Evolutionary conservation across 2,329 filamentous ascomycete species (phyloP).

Genomic region (Thielaviopsis musarum): DNA sequence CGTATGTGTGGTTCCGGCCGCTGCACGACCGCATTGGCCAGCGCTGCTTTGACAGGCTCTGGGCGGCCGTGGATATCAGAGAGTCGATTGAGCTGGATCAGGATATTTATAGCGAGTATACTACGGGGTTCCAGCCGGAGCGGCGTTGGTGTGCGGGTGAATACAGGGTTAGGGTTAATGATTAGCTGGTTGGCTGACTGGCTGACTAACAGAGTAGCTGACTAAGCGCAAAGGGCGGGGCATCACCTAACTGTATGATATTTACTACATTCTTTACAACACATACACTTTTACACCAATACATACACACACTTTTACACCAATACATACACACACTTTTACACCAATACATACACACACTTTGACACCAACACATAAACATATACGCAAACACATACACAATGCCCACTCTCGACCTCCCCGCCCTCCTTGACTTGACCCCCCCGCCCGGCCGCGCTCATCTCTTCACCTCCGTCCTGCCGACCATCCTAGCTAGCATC

Average conservation of each 20-base stretch:
- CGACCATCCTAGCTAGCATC: constrained; percentile 29
- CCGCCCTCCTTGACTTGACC: constrained; percentile 15
- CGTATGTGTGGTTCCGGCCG: constrained; percentile 10
- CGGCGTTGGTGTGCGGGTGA: background rate
- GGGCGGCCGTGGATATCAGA: constrained; percentile 4
- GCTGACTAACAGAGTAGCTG: too few relatives aligned
- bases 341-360: too few relatives aligned
- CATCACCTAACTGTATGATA: too few relatives aligned
- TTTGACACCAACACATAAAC: too few relatives aligned
- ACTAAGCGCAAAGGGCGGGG: too few relatives aligned
- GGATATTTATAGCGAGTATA: background rate
- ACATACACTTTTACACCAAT: too few relatives aligned
- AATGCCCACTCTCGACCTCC: background rate
- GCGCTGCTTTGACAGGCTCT: constrained; percentile 1
- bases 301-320: too few relatives aligned
- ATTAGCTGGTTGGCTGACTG: too few relatives aligned
- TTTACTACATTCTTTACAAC: too few relatives aligned
- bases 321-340: too few relatives aligned
- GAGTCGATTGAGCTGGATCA: background rate
- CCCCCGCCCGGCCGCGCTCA: constrained; percentile 15
- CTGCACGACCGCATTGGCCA: constrained; percentile 8
- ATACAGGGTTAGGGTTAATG: background rate
- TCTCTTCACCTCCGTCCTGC: constrained; percentile 30
- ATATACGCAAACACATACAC: too few relatives aligned
- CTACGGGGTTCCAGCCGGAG: background rate